Conservation (phyloP, 164 flowering plant genomes). For the Kalanchoe fedtschenkoi region DNA sequence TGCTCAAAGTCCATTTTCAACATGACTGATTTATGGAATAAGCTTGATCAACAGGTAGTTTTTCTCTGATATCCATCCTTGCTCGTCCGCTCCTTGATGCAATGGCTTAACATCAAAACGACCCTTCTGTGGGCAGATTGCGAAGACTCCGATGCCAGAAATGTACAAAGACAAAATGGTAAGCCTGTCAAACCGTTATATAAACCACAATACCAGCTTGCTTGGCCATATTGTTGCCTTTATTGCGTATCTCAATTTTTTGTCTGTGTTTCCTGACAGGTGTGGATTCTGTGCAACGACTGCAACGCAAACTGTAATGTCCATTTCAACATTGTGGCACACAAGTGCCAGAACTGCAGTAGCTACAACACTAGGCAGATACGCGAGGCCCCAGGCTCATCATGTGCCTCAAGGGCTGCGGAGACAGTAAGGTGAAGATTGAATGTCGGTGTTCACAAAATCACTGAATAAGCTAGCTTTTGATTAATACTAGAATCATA, state of each 20-base stretch:
- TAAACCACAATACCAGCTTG: neutral
- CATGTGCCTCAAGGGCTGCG: slow-evolving; percentile 23
- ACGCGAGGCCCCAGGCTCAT: slow-evolving; percentile 32
- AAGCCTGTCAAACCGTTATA: slow-evolving; percentile 1
- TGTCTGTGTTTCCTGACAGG: slow-evolving; percentile 19
- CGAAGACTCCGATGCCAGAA: slow-evolving; percentile 66
- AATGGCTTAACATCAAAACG: neutral
- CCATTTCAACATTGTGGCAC: slow-evolving; percentile 59
- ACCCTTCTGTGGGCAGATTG: slow-evolving; percentile 34
- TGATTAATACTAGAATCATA: too few species aligned
- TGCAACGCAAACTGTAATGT: slow-evolving; percentile 61
- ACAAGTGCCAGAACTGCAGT: slow-evolving; percentile 59
- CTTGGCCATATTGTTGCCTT: neutral
- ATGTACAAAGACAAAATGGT: slow-evolving; percentile 67
- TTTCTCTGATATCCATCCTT: neutral
- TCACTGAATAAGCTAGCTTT: too few species aligned
- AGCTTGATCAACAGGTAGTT: slow-evolving; percentile 64
- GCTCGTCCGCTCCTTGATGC: neutral
- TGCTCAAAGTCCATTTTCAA: slow-evolving; percentile 75
- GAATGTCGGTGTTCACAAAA: too few species aligned
- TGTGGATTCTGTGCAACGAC: slow-evolving; percentile 88
- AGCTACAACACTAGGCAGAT: slow-evolving; percentile 84
- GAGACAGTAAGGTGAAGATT: neutral
- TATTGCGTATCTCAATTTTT: neutral
- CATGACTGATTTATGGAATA: slow-evolving; percentile 60